These are phyloP conservation scores for Leishmania aethiopica DNA, from an alignment of 208 protist species.

Conservation along the genomic window DNA sequence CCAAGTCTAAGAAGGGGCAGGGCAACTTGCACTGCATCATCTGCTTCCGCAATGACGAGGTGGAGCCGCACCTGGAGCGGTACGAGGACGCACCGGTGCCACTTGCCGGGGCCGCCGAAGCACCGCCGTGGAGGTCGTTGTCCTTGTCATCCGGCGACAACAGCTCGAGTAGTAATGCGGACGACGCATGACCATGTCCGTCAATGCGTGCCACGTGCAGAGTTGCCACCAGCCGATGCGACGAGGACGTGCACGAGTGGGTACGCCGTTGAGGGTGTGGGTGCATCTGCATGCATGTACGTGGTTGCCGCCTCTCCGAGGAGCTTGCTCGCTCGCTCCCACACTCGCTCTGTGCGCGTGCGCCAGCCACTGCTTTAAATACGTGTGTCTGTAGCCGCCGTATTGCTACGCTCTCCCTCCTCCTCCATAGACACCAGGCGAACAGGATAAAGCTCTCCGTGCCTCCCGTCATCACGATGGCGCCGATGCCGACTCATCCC, in stretches of 20 bases:
- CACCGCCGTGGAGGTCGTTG: background rate
- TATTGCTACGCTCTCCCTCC: background rate
- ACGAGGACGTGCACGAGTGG: background rate
- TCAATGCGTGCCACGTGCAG: background rate
- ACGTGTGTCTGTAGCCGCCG: background rate
- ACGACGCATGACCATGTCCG: background rate
- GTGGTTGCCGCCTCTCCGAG: background rate
- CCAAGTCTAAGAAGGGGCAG: slow-evolving; percentile 35
- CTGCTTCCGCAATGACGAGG: slow-evolving; percentile 80
- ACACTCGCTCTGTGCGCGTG: background rate
- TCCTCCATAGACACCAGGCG: background rate
- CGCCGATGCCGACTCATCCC: background rate
- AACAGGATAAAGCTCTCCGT: background rate
- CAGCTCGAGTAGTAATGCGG: slow-evolving; percentile 26
- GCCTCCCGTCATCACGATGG: no score
- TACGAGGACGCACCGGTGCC: slow-evolving; percentile 47
- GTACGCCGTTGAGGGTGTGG: background rate
- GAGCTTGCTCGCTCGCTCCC: background rate
- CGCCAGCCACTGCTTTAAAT: background rate
- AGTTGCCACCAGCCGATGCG: background rate
- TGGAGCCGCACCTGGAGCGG: slow-evolving; percentile 54
- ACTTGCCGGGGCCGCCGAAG: background rate
- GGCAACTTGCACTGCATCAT: slow-evolving; percentile 89
- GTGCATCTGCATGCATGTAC: background rate
- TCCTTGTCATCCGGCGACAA: slow-evolving; percentile 8